phyloP scores from a whole-genome alignment of 1,284 basidiomycete species.

The Marasmius tenuissimus region DNA sequence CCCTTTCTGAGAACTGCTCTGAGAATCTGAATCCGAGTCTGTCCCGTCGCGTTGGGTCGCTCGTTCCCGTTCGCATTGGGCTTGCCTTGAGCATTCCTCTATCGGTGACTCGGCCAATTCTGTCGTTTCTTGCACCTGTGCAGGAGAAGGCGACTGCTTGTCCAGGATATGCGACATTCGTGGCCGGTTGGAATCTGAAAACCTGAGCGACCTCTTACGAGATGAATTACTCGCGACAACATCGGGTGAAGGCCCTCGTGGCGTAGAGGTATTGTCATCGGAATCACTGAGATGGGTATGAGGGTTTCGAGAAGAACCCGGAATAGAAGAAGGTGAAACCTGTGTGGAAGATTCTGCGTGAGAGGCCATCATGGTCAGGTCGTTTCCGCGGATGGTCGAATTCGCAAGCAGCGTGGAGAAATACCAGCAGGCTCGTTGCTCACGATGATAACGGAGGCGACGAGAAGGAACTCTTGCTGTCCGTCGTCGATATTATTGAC shows the following conservation, averaged over 20 bases:
- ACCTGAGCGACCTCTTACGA: neutral
- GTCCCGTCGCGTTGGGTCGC: neutral
- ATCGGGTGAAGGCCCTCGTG: neutral
- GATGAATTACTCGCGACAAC: neutral
- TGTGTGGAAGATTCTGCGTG: too few relatives aligned
- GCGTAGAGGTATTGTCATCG: neutral
- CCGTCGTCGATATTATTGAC: too few relatives aligned
- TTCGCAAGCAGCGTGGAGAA: too few relatives aligned
- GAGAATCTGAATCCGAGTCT: neutral
- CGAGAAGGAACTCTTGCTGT: too few relatives aligned
- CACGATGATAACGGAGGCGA: too few relatives aligned
- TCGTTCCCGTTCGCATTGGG: too few relatives aligned
- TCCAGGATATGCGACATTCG: neutral
- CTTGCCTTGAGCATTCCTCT: neutral
- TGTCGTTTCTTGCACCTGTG: neutral
- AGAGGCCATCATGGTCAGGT: too few relatives aligned
- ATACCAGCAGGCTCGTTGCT: too few relatives aligned
- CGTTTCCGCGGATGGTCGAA: too few relatives aligned
- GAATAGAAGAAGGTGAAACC: neutral
- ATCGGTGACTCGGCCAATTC: neutral
- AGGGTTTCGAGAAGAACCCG: neutral
- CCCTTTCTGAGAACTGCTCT: too few relatives aligned
- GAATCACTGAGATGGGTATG: neutral
- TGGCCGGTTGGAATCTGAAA: neutral
- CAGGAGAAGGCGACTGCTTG: neutral